These are phyloP conservation scores for Alternaria alternata DNA, from an alignment of 2,329 filamentous ascomycete species.

Conservation along the genomic window DNA sequence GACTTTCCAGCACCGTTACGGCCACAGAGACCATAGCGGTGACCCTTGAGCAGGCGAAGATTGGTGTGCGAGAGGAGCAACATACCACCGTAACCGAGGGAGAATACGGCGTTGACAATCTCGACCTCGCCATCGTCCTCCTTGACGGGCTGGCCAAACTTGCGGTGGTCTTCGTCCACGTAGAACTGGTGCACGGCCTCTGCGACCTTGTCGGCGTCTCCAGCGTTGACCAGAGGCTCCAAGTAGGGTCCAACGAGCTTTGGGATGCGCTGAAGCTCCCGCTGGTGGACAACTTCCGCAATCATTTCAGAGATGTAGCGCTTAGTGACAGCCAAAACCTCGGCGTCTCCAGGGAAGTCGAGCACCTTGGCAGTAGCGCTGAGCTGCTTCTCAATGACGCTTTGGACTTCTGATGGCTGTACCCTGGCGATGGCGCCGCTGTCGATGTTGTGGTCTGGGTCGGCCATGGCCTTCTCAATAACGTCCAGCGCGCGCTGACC, in stretches of 20 bases:
- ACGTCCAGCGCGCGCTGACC: slow-evolving; percentile 82
- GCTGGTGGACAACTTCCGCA: slow-evolving; percentile 84
- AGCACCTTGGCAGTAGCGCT: slow-evolving; percentile 72
- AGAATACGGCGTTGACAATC: slow-evolving; percentile 98
- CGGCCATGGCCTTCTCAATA: slow-evolving; percentile 91
- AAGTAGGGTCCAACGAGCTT: slow-evolving; percentile 78
- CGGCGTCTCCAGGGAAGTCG: slow-evolving; percentile 66
- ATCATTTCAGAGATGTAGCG: slow-evolving; percentile 84
- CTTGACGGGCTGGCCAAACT: slow-evolving; percentile 82
- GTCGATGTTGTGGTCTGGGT: slow-evolving; percentile 62
- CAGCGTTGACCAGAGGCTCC: slow-evolving; percentile 69
- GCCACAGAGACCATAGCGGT: slow-evolving; percentile 95
- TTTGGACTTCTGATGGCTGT: slow-evolving; percentile 75
- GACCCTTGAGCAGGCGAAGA: slow-evolving; percentile 90
- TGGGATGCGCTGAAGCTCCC: slow-evolving; percentile 76
- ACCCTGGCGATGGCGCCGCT: slow-evolving; percentile 68
- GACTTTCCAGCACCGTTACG: slow-evolving; percentile 98
- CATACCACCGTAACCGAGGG: slow-evolving; percentile 97
- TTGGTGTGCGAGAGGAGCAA: slow-evolving; percentile 95
- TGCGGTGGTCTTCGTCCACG: slow-evolving; percentile 84
- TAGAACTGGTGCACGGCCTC: slow-evolving; percentile 80
- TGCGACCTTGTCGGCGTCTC: slow-evolving; percentile 71
- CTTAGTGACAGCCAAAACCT: slow-evolving; percentile 71
- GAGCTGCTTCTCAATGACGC: slow-evolving; percentile 77
- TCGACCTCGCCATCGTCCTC: slow-evolving; percentile 92